Percentiles rank a stretch among this genome's conserved stretches.
Evolutionary conservation across 2,329 filamentous ascomycete genomes (phyloP).

Genomic region (Pseudogymnoascus sp.): DNA sequence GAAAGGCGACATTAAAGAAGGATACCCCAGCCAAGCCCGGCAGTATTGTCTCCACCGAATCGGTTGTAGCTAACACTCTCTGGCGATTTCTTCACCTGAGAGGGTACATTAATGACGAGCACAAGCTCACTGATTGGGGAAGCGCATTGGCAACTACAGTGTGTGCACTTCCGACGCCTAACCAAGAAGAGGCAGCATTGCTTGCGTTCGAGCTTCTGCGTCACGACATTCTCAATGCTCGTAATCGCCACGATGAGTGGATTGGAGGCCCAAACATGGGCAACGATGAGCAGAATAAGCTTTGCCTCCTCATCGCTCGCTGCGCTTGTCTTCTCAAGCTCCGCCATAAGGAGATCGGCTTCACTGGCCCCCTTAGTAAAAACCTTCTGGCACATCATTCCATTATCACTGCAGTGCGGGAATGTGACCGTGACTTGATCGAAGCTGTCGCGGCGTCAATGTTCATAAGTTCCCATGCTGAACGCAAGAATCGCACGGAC

Average conservation of each 20-base stretch:
- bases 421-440: slow-evolving; percentile 71
- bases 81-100: slow-evolving; percentile 88
- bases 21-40: slow-evolving; percentile 33
- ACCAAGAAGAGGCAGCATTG: slow-evolving; percentile 68
- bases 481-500: slow-evolving; percentile 54
- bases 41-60: slow-evolving; percentile 54
- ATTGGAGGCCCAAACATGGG: slow-evolving; percentile 50
- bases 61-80: slow-evolving; percentile 64
- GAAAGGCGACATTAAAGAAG: slow-evolving; percentile 57
- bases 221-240: slow-evolving; percentile 68
- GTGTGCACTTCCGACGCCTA: slow-evolving; percentile 46
- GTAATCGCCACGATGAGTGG: slow-evolving; percentile 49
- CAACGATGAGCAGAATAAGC: slow-evolving; percentile 65
- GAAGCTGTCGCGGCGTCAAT: slow-evolving; percentile 76
- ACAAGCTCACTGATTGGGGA: slow-evolving; percentile 79
- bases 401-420: slow-evolving; percentile 70
- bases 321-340: slow-evolving; percentile 77
- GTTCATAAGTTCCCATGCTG: slow-evolving; percentile 72
- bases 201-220: slow-evolving; percentile 80
- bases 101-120: slow-evolving; percentile 72
- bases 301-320: slow-evolving; percentile 76
- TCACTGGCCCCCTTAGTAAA: slow-evolving; percentile 88
- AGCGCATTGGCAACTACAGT: slow-evolving; percentile 67
- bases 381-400: slow-evolving; percentile 83
- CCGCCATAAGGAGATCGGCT: slow-evolving; percentile 77